Evolutionary conservation across 169 alveolate species (phyloP).

Genomic region (Besnoitia besnoiti): DNA sequence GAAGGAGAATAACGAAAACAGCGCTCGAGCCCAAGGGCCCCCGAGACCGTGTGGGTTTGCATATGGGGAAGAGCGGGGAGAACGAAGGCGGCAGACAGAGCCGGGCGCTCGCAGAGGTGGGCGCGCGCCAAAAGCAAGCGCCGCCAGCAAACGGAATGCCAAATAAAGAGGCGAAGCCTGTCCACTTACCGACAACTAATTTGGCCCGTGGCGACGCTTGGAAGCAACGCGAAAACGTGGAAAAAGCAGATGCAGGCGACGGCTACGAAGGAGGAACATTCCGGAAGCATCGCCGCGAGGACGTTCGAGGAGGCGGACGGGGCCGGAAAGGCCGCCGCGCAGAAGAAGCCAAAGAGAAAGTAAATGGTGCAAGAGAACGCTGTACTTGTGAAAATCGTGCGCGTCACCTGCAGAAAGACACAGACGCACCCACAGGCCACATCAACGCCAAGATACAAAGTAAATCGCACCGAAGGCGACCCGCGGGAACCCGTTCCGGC

Average conservation of each 20-base stretch:
- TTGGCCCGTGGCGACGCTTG: constrained; percentile 49
- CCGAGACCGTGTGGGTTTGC: background rate
- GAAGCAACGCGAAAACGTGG: constrained; percentile 59
- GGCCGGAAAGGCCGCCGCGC: constrained; percentile 49
- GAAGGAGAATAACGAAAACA: background rate
- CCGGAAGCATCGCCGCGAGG: constrained; percentile 45
- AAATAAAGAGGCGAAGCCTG: too few relatives aligned
- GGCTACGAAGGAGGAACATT: constrained; percentile 10
- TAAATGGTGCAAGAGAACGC: constrained; percentile 19
- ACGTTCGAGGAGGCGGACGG: constrained; percentile 56
- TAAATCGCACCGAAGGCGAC: too few relatives aligned
- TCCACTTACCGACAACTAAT: constrained; percentile 51
- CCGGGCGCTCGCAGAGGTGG: background rate
- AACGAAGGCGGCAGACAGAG: background rate
- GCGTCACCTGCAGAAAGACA: constrained; percentile 12
- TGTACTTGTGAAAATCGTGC: constrained; percentile 48
- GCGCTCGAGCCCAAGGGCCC: background rate
- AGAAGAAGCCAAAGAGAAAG: constrained; percentile 48
- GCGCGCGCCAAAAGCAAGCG: background rate
- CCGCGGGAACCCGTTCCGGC: too few relatives aligned
- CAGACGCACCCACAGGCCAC: background rate
- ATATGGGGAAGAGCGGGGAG: background rate
- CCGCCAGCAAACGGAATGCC: too few relatives aligned
- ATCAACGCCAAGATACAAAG: background rate
- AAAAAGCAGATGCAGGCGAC: constrained; percentile 55